A percentile compares a stretch with the other conserved stretches of the same genome.
Conservation (phyloP, 2,329 filamentous ascomycete genomes). For the Aspergillus felis region DNA sequence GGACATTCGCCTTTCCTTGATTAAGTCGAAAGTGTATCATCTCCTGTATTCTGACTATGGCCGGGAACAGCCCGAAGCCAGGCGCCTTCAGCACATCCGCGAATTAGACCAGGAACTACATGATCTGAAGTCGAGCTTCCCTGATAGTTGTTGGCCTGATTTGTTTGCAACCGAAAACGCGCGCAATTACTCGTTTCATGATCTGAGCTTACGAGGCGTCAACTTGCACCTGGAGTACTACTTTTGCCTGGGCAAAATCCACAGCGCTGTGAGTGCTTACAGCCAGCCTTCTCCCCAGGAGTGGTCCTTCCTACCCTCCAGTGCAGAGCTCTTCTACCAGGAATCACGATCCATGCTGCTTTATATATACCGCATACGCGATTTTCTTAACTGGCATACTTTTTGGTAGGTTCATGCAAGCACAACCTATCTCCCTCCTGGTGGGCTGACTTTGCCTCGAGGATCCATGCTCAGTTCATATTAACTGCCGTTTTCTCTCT, state of each 20-base stretch:
- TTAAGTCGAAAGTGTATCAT: constrained; percentile 21
- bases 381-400: constrained; percentile 17
- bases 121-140: constrained; percentile 16
- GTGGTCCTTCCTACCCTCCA: constrained; percentile 18
- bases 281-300: not conserved
- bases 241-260: too few relatives aligned
- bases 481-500: too few relatives aligned
- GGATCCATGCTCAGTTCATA: constrained; percentile 19
- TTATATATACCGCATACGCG: constrained; percentile 14
- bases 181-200: too few relatives aligned
- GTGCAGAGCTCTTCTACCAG: constrained; percentile 18
- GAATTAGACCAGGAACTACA: constrained; percentile 21
- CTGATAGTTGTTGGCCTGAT: constrained; percentile 16
- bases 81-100: constrained; percentile 20
- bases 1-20: constrained; percentile 19
- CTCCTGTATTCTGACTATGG: constrained; percentile 17
- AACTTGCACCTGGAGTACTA: too few relatives aligned
- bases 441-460: not conserved
- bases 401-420: constrained; percentile 16
- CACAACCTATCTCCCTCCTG: not conserved
- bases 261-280: too few relatives aligned
- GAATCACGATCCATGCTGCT: constrained; percentile 20
- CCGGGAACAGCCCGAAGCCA: constrained; percentile 13
- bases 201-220: too few relatives aligned
- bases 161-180: constrained; percentile 10